A percentile compares a stretch with the other conserved stretches of the same genome.
These are phyloP conservation scores for Thielaviopsis ethacetica DNA, from an alignment of 2,329 filamentous ascomycete species.

Conservation along the genomic window DNA sequence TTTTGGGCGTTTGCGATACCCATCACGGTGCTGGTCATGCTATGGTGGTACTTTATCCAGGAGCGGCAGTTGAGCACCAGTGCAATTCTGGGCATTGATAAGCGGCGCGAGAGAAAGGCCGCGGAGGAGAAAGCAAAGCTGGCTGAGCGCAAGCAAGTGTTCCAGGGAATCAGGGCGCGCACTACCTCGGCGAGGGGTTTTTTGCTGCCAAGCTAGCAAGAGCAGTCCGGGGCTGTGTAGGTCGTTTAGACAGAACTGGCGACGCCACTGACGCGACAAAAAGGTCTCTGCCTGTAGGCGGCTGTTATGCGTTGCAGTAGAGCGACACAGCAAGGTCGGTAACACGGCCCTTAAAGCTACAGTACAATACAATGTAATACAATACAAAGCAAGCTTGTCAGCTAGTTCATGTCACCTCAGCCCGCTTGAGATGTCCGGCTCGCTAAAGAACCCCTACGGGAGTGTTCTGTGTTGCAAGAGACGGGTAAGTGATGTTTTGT, in stretches of 20 bases:
- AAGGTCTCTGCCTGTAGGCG: not conserved
- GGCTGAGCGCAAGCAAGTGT: too few relatives aligned
- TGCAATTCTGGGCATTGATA: not conserved
- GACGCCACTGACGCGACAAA: not conserved
- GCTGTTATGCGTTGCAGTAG: too few relatives aligned
- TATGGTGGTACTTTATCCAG: not conserved
- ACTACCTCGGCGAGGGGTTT: too few relatives aligned
- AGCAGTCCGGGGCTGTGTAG: not conserved
- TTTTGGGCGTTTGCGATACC: constrained; percentile 8
- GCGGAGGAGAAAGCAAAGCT: not conserved
- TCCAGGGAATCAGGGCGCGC: too few relatives aligned
- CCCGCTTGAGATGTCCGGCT: not conserved
- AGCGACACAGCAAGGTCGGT: too few relatives aligned
- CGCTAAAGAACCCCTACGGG: not conserved
- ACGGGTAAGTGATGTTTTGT: not conserved
- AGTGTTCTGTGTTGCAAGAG: not conserved
- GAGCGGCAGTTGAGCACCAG: not conserved
- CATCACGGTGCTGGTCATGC: constrained; percentile 1
- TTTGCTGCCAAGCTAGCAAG: not conserved
- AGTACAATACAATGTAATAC: not conserved
- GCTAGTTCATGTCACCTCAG: not conserved
- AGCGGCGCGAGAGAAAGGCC: not conserved
- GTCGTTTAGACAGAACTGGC: not conserved
- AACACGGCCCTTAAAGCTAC: not conserved
- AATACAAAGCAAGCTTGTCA: not conserved